Evolutionary conservation across 768 basidiomycete species (phyloP), one percentile per base, ranked within the genome.

Genomic region (Rhizopogon salebrosus): DNA sequence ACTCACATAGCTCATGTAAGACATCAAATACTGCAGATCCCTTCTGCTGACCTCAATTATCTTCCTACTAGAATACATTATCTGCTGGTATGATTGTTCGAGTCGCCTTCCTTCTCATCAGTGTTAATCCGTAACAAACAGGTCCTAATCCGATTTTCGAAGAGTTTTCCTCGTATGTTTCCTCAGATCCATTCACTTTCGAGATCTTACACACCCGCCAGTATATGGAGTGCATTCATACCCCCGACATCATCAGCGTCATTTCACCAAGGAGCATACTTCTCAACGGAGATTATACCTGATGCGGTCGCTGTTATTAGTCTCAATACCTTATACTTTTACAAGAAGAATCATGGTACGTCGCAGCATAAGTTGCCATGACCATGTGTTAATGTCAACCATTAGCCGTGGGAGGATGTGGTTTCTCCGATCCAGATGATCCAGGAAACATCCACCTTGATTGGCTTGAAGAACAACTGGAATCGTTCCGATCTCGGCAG

Each of bases 321-420:
- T 57, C 72, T 95, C 46, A 95, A 95, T 68, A 93, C 92, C 0
- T 79, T 95, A 70, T 95, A 89, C 70, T 93, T 90, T 72, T 94
- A 87, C 67, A 88, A 92, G 65, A 84, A 86, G 14, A 93, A 93
- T 68, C 89, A 89, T 70, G 85, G 90, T 86, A 51, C 52, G 74
- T 59, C 23, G 37, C 49, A 41, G 35, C 16, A 20, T 51, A 35
- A 16, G 34, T 18, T 11, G 11, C 14, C 37, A 18, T 11, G 20
- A 40, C 23, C 39, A 22, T 41, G 38, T 50, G 40, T 61, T 43
- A 58, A 24, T 51, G 36, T 52, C 23, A 41, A 14, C 13, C 20
- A 34, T 39, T 55, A 92, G 90, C 84, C 57, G 88, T 90, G 31
- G 80, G 81, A 58, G 90, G 91, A 16, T 92, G 91, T 63, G 70